Conservation (phyloP, 441 rosid genomes). For the Erodium texanum region DNA sequence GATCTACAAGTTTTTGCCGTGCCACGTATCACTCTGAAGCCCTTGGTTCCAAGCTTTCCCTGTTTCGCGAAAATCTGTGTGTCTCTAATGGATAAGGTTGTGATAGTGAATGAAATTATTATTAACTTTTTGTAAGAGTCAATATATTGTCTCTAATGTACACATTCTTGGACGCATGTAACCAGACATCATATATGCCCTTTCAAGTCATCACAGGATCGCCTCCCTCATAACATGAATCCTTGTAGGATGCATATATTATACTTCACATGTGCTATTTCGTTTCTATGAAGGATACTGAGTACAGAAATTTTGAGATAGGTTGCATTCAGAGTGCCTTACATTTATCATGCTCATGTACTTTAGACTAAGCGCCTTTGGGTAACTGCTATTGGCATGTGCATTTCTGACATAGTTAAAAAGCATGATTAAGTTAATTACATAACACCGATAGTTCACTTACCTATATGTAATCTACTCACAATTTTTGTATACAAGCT, state of each 20-base stretch:
- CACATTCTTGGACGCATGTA: too few species aligned
- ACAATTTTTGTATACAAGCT: neutral
- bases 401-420: neutral
- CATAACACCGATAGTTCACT: neutral
- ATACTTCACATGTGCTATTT: neutral
- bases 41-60: slow-evolving; percentile 89
- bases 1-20: slow-evolving; percentile 84
- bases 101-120: slow-evolving; percentile 6
- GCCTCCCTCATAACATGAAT: neutral
- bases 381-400: neutral
- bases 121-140: neutral
- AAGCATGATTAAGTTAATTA: neutral
- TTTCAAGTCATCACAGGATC: neutral
- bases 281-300: neutral
- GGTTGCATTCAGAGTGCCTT: neutral
- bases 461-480: neutral
- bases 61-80: slow-evolving; percentile 82
- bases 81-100: slow-evolving; percentile 96
- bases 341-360: neutral
- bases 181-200: too few species aligned
- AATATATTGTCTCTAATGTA: too few species aligned
- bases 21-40: slow-evolving; percentile 93
- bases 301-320: neutral
- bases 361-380: neutral
- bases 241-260: neutral